Evolutionary conservation across 495 filamentous ascomycete genomes (phyloP).

Genomic region (Podospora sp.): DNA sequence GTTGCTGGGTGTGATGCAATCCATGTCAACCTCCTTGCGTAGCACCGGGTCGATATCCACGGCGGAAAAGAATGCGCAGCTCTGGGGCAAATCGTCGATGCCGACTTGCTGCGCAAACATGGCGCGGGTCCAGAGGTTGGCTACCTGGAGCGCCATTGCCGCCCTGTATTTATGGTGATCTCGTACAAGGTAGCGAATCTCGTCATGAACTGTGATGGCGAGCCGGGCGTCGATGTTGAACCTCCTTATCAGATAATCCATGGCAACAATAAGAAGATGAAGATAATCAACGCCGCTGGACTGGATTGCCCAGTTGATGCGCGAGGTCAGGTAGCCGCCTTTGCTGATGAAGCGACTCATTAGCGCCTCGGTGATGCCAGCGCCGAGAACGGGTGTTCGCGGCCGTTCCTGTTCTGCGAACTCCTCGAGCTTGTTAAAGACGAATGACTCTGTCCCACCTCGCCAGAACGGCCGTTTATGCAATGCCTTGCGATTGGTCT

Average conservation of each 20-base stretch:
- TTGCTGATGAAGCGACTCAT: conserved; percentile 84
- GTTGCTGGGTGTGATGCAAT: conserved; percentile 91
- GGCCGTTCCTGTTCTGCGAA: conserved; percentile 94
- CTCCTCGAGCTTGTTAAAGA: conserved; percentile 97
- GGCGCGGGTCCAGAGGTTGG: conserved; percentile 94
- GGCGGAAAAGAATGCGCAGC: conserved; percentile 92
- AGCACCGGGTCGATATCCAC: conserved; percentile 93
- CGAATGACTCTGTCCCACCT: conserved; percentile 93
- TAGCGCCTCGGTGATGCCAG: conserved; percentile 94
- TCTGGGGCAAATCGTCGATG: conserved; percentile 91
- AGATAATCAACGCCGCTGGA: conserved; percentile 97
- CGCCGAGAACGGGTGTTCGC: conserved; percentile 89
- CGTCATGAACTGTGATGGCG: conserved; percentile 94
- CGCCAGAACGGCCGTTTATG: conserved; percentile 85
- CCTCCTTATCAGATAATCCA: conserved; percentile 90
- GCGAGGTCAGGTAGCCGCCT: conserved; percentile 90
- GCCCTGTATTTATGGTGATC: conserved; percentile 84
- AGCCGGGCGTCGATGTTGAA: conserved; percentile 84
- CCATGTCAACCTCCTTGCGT: conserved; percentile 96
- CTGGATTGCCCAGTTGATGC: conserved; percentile 99
- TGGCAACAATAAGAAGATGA: conserved; percentile 87
- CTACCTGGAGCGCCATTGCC: conserved; percentile 88
- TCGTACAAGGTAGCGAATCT: conserved; percentile 90
- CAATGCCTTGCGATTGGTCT: conserved; percentile 66
- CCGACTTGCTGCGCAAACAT: conserved; percentile 98